phyloP scores from a whole-genome alignment of 1,284 basidiomycete genomes.

The Pyrrhoderma noxium region DNA sequence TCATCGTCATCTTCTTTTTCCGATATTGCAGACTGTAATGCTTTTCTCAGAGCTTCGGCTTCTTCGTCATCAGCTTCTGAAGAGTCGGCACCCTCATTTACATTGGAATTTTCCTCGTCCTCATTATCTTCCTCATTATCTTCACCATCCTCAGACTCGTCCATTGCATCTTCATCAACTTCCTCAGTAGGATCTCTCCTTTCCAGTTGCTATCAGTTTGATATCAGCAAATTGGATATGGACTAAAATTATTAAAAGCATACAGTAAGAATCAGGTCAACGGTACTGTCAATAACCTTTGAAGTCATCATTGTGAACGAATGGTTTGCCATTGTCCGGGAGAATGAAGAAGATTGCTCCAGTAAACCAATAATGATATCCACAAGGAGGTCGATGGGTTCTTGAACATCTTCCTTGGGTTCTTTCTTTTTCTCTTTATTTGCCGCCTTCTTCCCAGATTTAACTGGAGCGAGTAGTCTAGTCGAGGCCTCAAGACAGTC shows the following conservation, averaged over 20 bases:
- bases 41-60: slow-evolving; percentile 64
- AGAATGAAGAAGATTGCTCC: slow-evolving; percentile 79
- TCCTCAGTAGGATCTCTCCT: slow-evolving; percentile 56
- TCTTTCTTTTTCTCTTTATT: slow-evolving; percentile 30
- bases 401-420: slow-evolving; percentile 34
- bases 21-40: slow-evolving; percentile 73
- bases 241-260: slow-evolving; percentile 28
- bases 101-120: slow-evolving; percentile 43
- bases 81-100: slow-evolving; percentile 29
- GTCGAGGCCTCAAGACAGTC: slow-evolving; percentile 45
- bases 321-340: slow-evolving; percentile 76
- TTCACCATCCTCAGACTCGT: slow-evolving; percentile 22
- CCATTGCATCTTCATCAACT: slow-evolving; percentile 35
- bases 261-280: slow-evolving; percentile 82
- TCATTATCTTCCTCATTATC: slow-evolving; percentile 36
- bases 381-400: slow-evolving; percentile 78
- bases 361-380: slow-evolving; percentile 86
- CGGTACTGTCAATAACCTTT: slow-evolving; percentile 63
- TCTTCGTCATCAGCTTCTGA: slow-evolving; percentile 35
- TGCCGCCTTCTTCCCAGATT: slow-evolving; percentile 35
- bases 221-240: background rate
- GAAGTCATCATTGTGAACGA: slow-evolving; percentile 74
- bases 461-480: slow-evolving; percentile 40
- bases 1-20: slow-evolving; percentile 41
- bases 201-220: slow-evolving; percentile 66